Percentiles rank a stretch among this genome's conserved stretches.
Conservation (phyloP, 2,329 filamentous ascomycete genomes). For the Trichoderma sp. region DNA sequence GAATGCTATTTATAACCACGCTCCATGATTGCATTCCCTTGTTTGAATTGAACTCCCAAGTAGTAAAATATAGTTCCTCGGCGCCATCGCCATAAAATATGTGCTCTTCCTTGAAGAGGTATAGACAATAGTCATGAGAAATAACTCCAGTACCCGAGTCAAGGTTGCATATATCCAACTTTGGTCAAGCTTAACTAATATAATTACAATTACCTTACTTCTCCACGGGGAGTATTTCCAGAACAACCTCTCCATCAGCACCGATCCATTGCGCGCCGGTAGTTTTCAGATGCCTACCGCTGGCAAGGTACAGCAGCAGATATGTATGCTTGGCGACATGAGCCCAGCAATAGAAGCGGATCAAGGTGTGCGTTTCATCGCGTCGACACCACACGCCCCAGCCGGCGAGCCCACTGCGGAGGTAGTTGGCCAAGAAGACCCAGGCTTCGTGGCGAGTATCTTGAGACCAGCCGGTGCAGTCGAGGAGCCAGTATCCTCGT, state of each 20-base stretch:
- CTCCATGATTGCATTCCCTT: neutral
- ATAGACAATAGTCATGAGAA: neutral
- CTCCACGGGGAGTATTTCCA: slow-evolving; percentile 39
- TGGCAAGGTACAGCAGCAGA: slow-evolving; percentile 72
- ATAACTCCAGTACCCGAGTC: neutral
- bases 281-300: slow-evolving; percentile 59
- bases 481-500: slow-evolving; percentile 75
- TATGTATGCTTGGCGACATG: slow-evolving; percentile 72
- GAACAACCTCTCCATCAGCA: slow-evolving; percentile 55
- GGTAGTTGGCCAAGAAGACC: slow-evolving; percentile 60
- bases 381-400: slow-evolving; percentile 67
- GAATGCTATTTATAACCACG: neutral
- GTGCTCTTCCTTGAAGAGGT: neutral
- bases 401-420: slow-evolving; percentile 60
- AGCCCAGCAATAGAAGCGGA: slow-evolving; percentile 79
- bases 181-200: neutral
- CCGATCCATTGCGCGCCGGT: slow-evolving; percentile 68
- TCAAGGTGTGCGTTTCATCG: slow-evolving; percentile 39
- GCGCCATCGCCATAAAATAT: neutral
- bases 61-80: neutral
- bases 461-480: slow-evolving; percentile 56
- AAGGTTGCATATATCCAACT: neutral
- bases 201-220: slow-evolving; percentile 4
- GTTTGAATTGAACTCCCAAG: neutral
- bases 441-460: slow-evolving; percentile 57